These are phyloP conservation scores for Uronychia binucleata DNA, from an alignment of 73 alveolate species.

Conservation along the genomic window DNA sequence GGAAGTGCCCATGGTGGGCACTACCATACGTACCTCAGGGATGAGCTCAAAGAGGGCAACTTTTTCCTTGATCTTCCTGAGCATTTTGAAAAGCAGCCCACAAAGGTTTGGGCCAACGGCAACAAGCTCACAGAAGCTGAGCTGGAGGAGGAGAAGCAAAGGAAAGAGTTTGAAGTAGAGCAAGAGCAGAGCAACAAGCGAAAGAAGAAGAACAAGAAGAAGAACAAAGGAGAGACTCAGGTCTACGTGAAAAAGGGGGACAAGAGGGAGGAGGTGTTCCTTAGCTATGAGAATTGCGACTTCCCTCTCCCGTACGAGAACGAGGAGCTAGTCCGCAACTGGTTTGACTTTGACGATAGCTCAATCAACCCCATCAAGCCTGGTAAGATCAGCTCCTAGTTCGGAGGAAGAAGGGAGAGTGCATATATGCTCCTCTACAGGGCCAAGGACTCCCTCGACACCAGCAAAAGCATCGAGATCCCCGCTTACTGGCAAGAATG, in stretches of 20 bases:
- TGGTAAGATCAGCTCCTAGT: constrained; percentile 82
- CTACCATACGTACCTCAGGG: constrained; percentile 96
- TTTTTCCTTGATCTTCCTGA: constrained; percentile 74
- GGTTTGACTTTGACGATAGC: constrained; percentile 98
- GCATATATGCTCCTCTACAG: constrained; percentile 95
- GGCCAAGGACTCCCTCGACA: constrained; percentile 42
- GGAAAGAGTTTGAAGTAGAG: constrained; percentile 1
- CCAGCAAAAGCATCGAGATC: constrained; percentile 50
- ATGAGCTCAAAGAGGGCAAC: constrained; percentile 92
- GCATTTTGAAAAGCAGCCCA: constrained; percentile 58
- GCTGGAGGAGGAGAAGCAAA: background rate
- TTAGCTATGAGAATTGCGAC: constrained; percentile 75
- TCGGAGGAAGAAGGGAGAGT: constrained; percentile 90
- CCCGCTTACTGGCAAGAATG: constrained; percentile 75
- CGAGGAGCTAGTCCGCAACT: constrained; percentile 75
- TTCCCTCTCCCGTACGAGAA: constrained; percentile 89
- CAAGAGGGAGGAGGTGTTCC: constrained; percentile 47
- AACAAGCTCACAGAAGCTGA: constrained; percentile 53
- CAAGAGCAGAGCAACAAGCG: constrained; percentile 19
- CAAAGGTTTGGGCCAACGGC: constrained; percentile 31
- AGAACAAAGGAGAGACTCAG: constrained; percentile 23
- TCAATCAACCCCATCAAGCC: constrained; percentile 86
- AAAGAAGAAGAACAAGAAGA: constrained; percentile 34
- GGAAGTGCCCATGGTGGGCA: constrained; percentile 99
- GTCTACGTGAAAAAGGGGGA: constrained; percentile 59